Conservation (phyloP, 2,329 filamentous ascomycete species). For the Arthroderma sp. region DNA sequence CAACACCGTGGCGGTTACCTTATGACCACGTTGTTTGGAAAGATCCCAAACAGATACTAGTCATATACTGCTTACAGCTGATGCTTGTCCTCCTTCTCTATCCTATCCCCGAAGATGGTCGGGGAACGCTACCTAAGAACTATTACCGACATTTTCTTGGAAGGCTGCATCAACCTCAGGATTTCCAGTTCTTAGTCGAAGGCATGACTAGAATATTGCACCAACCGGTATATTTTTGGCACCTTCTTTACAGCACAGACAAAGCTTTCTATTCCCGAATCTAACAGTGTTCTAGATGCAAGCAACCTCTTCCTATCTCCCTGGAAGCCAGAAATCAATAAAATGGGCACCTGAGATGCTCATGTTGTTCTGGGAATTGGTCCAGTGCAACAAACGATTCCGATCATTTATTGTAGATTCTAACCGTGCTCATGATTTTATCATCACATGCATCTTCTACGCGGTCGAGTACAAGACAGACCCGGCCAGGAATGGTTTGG, state of each 20-base stretch:
- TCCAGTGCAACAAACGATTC: conserved; percentile 96
- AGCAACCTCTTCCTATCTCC: conserved; percentile 76
- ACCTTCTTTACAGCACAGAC: neutral
- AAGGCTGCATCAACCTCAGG: conserved; percentile 78
- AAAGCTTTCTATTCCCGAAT: neutral
- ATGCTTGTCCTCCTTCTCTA: conserved; percentile 78
- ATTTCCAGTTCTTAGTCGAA: conserved; percentile 95
- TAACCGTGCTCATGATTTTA: conserved; percentile 81
- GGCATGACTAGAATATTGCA: conserved; percentile 87
- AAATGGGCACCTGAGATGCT: conserved; percentile 92
- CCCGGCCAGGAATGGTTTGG: conserved; percentile 74
- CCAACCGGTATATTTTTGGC: conserved; percentile 49
- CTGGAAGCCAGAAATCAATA: conserved; percentile 64
- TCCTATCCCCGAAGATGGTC: conserved; percentile 66
- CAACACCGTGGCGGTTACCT: conserved; percentile 82
- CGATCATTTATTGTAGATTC: conserved; percentile 95
- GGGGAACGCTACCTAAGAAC: conserved; percentile 62
- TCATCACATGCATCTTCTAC: conserved; percentile 83
- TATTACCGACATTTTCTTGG: conserved; percentile 88
- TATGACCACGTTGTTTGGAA: conserved; percentile 89
- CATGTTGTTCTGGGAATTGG: conserved; percentile 93
- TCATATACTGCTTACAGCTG: conserved; percentile 83
- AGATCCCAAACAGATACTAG: conserved; percentile 77
- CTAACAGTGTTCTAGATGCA: conserved; percentile 47
- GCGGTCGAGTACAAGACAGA: conserved; percentile 81